Evolutionary conservation across 495 filamentous ascomycete genomes (phyloP).

Genomic region (Recurvomyces mirabilis): DNA sequence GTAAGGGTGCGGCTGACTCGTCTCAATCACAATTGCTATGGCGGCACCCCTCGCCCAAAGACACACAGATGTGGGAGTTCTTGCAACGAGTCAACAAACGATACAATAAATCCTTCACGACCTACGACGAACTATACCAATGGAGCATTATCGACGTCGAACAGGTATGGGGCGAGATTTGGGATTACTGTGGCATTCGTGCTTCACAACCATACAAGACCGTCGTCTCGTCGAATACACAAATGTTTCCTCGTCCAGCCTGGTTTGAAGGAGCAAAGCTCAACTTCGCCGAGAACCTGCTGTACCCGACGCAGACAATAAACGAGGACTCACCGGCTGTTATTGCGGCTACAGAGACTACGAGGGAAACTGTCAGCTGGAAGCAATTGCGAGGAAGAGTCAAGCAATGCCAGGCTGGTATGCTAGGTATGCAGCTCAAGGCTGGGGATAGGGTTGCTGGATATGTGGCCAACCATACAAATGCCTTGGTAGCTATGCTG

Average conservation of each 20-base stretch:
- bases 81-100: slow-evolving; percentile 56
- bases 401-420: slow-evolving; percentile 54
- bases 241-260: slow-evolving; percentile 73
- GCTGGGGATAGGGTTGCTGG: slow-evolving; percentile 68
- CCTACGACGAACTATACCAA: slow-evolving; percentile 59
- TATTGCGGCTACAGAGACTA: slow-evolving; percentile 62
- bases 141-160: slow-evolving; percentile 75
- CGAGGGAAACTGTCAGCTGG: slow-evolving; percentile 64
- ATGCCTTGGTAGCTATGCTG: slow-evolving; percentile 78
- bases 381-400: slow-evolving; percentile 67
- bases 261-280: slow-evolving; percentile 71
- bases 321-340: slow-evolving; percentile 50
- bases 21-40: slow-evolving; percentile 27
- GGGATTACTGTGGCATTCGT: slow-evolving; percentile 65
- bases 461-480: slow-evolving; percentile 76
- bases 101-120: slow-evolving; percentile 47
- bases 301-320: slow-evolving; percentile 56
- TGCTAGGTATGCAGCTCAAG: slow-evolving; percentile 52
- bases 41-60: slow-evolving; percentile 38
- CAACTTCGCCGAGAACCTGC: slow-evolving; percentile 88
- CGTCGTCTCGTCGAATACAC: slow-evolving; percentile 50
- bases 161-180: slow-evolving; percentile 76
- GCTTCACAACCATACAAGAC: slow-evolving; percentile 51
- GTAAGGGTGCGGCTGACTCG: no score
- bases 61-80: slow-evolving; percentile 28